Conservation (phyloP, 208 protist genomes). For the Novymonas esmeraldas region DNA sequence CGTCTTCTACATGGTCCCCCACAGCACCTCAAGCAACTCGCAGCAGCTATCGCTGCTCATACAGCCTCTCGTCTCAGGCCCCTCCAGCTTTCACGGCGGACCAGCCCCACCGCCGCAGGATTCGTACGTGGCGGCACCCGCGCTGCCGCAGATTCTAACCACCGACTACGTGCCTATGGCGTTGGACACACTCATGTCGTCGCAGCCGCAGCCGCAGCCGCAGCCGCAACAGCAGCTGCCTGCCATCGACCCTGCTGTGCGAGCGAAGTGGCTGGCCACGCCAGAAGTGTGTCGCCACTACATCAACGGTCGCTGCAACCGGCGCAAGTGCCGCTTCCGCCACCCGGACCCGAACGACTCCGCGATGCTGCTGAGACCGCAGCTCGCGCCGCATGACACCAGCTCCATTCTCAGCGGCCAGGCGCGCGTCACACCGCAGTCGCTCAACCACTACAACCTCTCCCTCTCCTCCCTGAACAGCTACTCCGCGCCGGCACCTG, state of each 20-base stretch:
- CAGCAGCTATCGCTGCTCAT: conserved; percentile 17
- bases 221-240: neutral
- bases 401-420: neutral
- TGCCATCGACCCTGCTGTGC: conserved; percentile 4
- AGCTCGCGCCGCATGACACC: neutral
- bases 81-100: neutral
- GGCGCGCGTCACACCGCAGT: neutral
- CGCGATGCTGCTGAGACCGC: neutral
- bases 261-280: conserved; percentile 7
- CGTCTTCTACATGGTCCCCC: conserved; percentile 23
- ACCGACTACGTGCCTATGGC: neutral
- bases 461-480: neutral
- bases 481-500: neutral
- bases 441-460: conserved; percentile 5
- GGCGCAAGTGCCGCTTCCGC: conserved; percentile 69
- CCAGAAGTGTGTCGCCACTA: conserved; percentile 56
- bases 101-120: neutral
- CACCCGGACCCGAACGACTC: conserved; percentile 31
- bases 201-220: too few species aligned
- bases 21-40: neutral
- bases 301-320: conserved; percentile 64
- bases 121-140: conserved; percentile 3
- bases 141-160: conserved; percentile 1
- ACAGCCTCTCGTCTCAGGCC: conserved; percentile 11
- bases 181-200: too few species aligned